phyloP scores from a whole-genome alignment of 805 yeast species.

The Zygoascus biomembranicola region DNA sequence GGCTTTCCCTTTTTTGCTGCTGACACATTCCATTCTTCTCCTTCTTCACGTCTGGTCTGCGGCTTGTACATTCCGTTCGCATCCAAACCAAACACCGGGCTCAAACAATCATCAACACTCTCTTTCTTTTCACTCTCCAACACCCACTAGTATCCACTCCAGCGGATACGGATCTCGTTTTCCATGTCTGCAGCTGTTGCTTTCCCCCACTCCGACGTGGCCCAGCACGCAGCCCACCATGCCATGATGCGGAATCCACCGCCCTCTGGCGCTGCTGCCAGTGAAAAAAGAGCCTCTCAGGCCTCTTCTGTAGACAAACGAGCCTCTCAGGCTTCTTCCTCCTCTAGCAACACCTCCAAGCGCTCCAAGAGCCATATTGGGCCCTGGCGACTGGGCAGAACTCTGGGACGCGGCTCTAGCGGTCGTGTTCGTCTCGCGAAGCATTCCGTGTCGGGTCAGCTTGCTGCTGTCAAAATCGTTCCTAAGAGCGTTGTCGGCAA shows the following conservation, averaged over 20 bases:
- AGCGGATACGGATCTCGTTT: neutral
- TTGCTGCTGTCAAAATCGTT: constrained; percentile 94
- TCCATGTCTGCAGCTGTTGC: constrained; percentile 5
- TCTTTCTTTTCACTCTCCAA: neutral
- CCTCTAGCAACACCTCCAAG: constrained; percentile 28
- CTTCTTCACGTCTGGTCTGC: neutral
- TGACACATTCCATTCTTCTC: neutral
- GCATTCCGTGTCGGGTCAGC: constrained; percentile 72
- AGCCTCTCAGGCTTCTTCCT: neutral
- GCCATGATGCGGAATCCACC: neutral
- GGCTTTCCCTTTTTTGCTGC: neutral
- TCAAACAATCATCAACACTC: neutral
- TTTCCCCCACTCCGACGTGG: neutral
- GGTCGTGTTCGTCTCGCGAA: constrained; percentile 92
- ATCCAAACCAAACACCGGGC: neutral
- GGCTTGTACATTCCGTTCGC: neutral
- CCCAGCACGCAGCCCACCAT: neutral
- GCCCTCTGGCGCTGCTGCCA: neutral
- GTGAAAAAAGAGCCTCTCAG: neutral
- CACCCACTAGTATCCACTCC: neutral
- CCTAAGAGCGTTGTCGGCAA: constrained; percentile 63
- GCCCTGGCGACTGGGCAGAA: constrained; percentile 94
- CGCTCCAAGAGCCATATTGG: constrained; percentile 62
- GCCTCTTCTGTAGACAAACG: neutral
- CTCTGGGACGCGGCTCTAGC: constrained; percentile 93